Evolutionary conservation across 2,329 filamentous ascomycete genomes (phyloP).

Genomic region (Cercospora nicotianae): DNA sequence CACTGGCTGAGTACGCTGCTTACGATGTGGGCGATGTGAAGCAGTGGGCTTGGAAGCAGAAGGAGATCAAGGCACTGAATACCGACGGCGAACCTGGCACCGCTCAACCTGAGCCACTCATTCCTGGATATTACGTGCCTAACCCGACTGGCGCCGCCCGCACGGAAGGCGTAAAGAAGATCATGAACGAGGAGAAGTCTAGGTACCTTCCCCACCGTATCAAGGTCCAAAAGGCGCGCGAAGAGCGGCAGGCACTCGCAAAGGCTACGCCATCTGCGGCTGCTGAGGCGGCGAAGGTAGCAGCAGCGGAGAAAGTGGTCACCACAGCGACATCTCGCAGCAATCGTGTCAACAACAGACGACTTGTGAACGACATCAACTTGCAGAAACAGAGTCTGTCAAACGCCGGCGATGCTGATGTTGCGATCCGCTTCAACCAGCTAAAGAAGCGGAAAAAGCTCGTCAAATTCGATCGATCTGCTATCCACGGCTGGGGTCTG

Average conservation of each 20-base stretch:
- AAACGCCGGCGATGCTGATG: constrained; percentile 71
- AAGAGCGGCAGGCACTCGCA: constrained; percentile 81
- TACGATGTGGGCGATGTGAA: constrained; percentile 58
- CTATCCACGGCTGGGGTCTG: constrained; percentile 97
- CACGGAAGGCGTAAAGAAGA: constrained; percentile 92
- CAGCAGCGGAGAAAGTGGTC: constrained; percentile 69
- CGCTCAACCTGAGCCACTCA: constrained; percentile 54
- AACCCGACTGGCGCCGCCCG: constrained; percentile 83
- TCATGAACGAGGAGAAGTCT: constrained; percentile 94
- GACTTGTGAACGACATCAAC: constrained; percentile 90
- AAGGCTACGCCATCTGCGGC: constrained; percentile 63
- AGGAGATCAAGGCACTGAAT: constrained; percentile 70
- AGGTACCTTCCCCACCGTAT: constrained; percentile 98
- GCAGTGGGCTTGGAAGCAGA: constrained; percentile 70
- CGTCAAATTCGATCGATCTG: constrained; percentile 94
- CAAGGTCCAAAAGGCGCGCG: constrained; percentile 86
- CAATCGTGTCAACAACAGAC: constrained; percentile 92
- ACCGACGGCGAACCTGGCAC: constrained; percentile 56
- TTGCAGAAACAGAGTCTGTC: constrained; percentile 78
- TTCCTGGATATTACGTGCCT: constrained; percentile 74
- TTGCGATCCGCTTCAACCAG: constrained; percentile 96
- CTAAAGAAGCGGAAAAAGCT: constrained; percentile 99
- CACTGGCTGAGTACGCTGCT: constrained; percentile 49
- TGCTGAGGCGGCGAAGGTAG: constrained; percentile 65
- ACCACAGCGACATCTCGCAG: constrained; percentile 89